Percentiles rank a stretch among this genome's conserved stretches.
phyloP scores from a whole-genome alignment of 1,284 basidiomycete species.

The Tremellales sp. region DNA sequence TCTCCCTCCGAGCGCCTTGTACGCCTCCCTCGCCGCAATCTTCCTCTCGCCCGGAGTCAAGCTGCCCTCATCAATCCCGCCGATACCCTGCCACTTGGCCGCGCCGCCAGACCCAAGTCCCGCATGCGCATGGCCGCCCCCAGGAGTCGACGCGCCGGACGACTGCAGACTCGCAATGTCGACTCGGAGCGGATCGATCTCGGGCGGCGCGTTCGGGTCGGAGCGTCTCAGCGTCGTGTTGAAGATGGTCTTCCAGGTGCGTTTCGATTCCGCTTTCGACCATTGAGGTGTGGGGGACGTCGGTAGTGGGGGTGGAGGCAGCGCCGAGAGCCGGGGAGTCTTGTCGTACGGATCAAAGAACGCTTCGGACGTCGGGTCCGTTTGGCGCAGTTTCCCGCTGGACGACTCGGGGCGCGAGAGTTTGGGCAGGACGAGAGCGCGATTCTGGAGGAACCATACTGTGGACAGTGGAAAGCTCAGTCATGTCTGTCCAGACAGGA shows the following conservation, averaged over 20 bases:
- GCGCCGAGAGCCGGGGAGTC: slow-evolving; percentile 48
- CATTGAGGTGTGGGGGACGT: slow-evolving; percentile 39
- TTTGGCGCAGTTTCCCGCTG: slow-evolving; percentile 49
- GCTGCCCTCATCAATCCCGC: slow-evolving; percentile 10
- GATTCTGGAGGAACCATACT: slow-evolving; percentile 83
- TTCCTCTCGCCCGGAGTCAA: slow-evolving; percentile 60
- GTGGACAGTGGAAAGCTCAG: slow-evolving; percentile 5
- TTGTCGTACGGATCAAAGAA: slow-evolving; percentile 50
- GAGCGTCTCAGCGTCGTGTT: slow-evolving; percentile 36
- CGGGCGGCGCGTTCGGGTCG: slow-evolving; percentile 32
- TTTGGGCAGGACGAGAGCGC: slow-evolving; percentile 49
- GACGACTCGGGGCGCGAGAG: slow-evolving; percentile 25
- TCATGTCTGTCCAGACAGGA: not conserved
- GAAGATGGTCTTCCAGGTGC: slow-evolving; percentile 41
- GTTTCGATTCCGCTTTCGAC: slow-evolving; percentile 50
- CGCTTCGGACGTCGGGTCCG: slow-evolving; percentile 37
- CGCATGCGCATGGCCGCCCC: slow-evolving; percentile 42
- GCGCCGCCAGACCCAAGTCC: slow-evolving; percentile 39
- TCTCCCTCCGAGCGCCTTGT: slow-evolving; percentile 80
- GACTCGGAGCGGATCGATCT: slow-evolving; percentile 40
- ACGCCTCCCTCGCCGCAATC: slow-evolving; percentile 77
- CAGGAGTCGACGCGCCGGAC: slow-evolving; percentile 71
- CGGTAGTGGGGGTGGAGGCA: slow-evolving; percentile 55
- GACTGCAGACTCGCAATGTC: slow-evolving; percentile 43
- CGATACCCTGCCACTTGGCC: slow-evolving; percentile 28